phyloP scores from a whole-genome alignment of 139 green algal species.

The Spirogloea muscicola region DNA sequence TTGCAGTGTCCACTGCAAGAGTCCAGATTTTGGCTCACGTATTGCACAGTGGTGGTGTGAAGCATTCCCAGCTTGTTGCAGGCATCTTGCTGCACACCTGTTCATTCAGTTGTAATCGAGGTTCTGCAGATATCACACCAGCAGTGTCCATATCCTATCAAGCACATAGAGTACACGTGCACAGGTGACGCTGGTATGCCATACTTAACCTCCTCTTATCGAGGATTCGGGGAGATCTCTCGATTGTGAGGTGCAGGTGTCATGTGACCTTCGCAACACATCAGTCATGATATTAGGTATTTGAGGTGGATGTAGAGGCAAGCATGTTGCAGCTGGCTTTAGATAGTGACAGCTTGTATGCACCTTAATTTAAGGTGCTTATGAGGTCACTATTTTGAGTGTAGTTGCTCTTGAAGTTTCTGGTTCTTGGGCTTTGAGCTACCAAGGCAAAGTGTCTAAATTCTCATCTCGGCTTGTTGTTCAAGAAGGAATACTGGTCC shows the following conservation, averaged over 20 bases:
- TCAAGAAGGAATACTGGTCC: too few relatives aligned
- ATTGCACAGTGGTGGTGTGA: too few relatives aligned
- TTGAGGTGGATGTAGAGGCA: not conserved
- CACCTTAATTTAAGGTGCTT: not conserved
- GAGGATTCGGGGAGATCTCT: not conserved
- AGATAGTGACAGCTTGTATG: not conserved
- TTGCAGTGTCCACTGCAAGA: too few relatives aligned
- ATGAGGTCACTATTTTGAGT: too few relatives aligned
- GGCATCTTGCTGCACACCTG: too few relatives aligned
- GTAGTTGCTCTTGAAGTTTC: too few relatives aligned
- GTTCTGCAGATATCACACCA: slow-evolving; percentile 27
- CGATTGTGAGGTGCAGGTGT: not conserved
- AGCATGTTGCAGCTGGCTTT: not conserved
- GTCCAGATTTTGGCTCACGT: too few relatives aligned
- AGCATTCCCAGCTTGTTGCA: too few relatives aligned
- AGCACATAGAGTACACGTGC: slow-evolving; percentile 36
- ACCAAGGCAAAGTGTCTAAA: too few relatives aligned
- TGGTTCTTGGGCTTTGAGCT: too few relatives aligned
- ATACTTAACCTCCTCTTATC: not conserved
- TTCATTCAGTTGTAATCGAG: too few relatives aligned
- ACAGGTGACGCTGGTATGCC: slow-evolving; percentile 17
- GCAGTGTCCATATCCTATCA: slow-evolving; percentile 32
- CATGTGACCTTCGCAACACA: not conserved
- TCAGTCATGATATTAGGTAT: not conserved
- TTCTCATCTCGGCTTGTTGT: too few relatives aligned